Evolutionary conservation across 2,329 filamentous ascomycete genomes (phyloP).

Genomic region (Fusarium sp.): DNA sequence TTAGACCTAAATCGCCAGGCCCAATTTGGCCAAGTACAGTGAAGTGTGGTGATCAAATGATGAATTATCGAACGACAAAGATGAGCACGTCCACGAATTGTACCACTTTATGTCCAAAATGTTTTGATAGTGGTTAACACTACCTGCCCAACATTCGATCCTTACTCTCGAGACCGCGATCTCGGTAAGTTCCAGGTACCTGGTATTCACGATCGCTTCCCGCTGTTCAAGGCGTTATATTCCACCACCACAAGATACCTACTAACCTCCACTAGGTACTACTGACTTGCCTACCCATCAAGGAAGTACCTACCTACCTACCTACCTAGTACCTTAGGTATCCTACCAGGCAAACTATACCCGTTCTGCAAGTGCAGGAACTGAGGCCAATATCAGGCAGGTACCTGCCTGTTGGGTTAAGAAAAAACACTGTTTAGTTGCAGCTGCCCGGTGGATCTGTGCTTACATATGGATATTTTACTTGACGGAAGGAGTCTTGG

Average conservation of each 20-base stretch:
- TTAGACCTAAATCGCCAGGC: not conserved
- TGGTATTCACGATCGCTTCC: not conserved
- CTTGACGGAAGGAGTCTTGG: not conserved
- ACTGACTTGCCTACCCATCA: too few species aligned
- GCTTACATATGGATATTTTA: not conserved
- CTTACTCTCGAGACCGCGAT: not conserved
- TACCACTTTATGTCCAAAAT: not conserved
- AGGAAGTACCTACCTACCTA: too few species aligned
- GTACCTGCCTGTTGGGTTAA: not conserved
- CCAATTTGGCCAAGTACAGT: not conserved
- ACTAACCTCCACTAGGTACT: too few species aligned
- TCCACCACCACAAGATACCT: not conserved
- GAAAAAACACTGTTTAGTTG: not conserved
- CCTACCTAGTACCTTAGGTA: too few species aligned
- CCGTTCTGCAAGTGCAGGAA: not conserved
- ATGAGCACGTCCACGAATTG: not conserved
- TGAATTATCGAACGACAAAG: not conserved
- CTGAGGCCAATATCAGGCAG: not conserved
- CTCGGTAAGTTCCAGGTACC: too few species aligned
- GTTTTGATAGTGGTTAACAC: not conserved
- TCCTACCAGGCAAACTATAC: not conserved
- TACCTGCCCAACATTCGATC: too few species aligned
- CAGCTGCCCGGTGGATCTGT: not conserved
- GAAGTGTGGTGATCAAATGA: not conserved
- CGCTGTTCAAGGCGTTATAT: not conserved